Percentiles rank a stretch among this genome's conserved stretches.
phyloP scores from a whole-genome alignment of 768 basidiomycete genomes.

The Trametes gibbosa region DNA sequence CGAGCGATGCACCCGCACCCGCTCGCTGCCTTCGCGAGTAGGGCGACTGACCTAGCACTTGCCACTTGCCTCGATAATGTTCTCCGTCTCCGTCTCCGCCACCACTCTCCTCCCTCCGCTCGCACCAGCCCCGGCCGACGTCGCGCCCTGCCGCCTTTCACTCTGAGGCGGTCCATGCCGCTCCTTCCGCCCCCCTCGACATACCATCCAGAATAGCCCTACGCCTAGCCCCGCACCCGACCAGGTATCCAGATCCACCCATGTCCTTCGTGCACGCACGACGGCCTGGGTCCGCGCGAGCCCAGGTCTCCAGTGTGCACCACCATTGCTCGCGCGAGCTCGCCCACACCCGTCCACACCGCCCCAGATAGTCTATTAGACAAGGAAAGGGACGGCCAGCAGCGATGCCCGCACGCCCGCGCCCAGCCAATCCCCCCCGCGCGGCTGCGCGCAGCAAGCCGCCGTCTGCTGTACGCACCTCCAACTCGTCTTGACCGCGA shows the following conservation, averaged over 20 bases:
- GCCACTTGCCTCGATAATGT: too few species aligned
- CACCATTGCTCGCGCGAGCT: background rate
- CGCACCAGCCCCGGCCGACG: background rate
- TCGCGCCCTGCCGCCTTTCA: background rate
- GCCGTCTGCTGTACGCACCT: too few species aligned
- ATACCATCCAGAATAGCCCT: background rate
- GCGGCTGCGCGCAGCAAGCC: background rate
- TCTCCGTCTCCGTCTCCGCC: too few species aligned
- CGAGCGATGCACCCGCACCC: background rate
- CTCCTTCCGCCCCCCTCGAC: background rate
- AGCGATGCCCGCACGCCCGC: background rate
- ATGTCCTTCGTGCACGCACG: background rate
- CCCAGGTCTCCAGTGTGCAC: background rate
- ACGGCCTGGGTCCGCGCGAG: background rate
- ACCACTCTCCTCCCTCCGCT: background rate
- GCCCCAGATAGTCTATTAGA: conserved; percentile 5
- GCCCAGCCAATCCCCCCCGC: background rate
- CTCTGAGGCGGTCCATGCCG: background rate
- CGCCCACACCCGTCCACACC: background rate
- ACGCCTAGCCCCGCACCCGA: background rate
- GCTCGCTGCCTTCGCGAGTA: too few species aligned
- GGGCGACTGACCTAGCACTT: too few species aligned
- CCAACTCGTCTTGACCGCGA: background rate
- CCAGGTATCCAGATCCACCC: background rate
- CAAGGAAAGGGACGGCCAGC: conserved; percentile 1